phyloP scores from a whole-genome alignment of 768 basidiomycete species.

The Ramaria rubella region DNA sequence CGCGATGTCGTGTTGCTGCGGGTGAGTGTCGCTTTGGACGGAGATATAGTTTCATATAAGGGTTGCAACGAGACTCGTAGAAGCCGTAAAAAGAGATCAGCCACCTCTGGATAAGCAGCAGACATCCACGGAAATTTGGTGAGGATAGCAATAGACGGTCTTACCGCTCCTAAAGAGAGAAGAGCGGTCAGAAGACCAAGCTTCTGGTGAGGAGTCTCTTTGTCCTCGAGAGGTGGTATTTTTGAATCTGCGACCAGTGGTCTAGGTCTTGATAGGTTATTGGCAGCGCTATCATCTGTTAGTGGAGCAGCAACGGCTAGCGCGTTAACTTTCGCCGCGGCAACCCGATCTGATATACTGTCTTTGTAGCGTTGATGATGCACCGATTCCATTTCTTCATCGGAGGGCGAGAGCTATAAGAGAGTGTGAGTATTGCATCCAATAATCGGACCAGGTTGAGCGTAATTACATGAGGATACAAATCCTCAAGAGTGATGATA shows the following conservation, averaged over 20 bases:
- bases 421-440: conserved; percentile 7
- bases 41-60: conserved; percentile 44
- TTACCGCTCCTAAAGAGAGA: conserved; percentile 80
- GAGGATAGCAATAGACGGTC: conserved; percentile 71
- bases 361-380: conserved; percentile 54
- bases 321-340: conserved; percentile 64
- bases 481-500: conserved; percentile 77
- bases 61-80: conserved; percentile 62
- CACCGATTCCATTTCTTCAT: conserved; percentile 66
- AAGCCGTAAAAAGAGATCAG: conserved; percentile 78
- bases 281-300: conserved; percentile 38
- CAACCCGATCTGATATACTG: conserved; percentile 56
- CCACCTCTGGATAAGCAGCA: conserved; percentile 73
- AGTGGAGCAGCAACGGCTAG: conserved; percentile 83
- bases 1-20: conserved; percentile 58
- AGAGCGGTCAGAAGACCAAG: conserved; percentile 70
- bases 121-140: conserved; percentile 81
- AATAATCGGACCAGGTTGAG: neutral
- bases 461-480: conserved; percentile 81
- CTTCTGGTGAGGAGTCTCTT: conserved; percentile 61
- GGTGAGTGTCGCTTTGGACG: conserved; percentile 43
- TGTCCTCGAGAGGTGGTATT: conserved; percentile 34
- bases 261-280: conserved; percentile 34
- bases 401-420: conserved; percentile 61
- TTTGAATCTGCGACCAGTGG: conserved; percentile 33